Conservation (phyloP, 441 rosid species). For the Populus tomentosa region DNA sequence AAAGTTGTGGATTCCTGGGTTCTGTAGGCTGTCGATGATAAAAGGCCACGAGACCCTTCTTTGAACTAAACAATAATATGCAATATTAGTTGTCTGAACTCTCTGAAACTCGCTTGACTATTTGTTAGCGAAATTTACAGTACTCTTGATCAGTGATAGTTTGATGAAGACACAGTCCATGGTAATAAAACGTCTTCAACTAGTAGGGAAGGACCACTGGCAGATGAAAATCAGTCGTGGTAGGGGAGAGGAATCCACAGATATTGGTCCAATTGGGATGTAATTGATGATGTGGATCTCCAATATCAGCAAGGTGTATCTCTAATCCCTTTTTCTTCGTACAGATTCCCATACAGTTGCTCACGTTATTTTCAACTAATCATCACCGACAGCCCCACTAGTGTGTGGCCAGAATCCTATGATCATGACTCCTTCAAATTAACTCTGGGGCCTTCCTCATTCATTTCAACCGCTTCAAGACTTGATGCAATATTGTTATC, state of each 20-base stretch:
- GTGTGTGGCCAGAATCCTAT: conserved; percentile 32
- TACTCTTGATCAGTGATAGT: neutral
- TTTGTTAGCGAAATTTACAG: neutral
- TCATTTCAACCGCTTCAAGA: neutral
- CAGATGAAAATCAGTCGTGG: conserved; percentile 14
- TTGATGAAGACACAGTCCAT: neutral
- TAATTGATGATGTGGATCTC: conserved; percentile 40
- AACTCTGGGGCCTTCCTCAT: conserved; percentile 13
- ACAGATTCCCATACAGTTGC: conserved; percentile 45
- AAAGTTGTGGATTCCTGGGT: conserved; percentile 21
- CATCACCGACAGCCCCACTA: conserved; percentile 40
- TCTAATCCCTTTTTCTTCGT: conserved; percentile 25
- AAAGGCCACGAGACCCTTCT: neutral
- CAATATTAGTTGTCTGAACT: neutral
- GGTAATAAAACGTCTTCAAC: conserved; percentile 21
- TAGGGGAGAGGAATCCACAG: conserved; percentile 14
- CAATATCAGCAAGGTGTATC: conserved; percentile 18
- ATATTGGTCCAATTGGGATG: conserved; percentile 24
- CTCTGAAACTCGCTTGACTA: neutral
- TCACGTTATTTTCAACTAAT: conserved; percentile 45
- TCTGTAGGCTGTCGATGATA: conserved; percentile 2
- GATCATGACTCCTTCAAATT: conserved; percentile 36
- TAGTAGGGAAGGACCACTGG: conserved; percentile 38
- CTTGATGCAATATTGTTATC: neutral
- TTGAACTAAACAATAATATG: neutral